Conservation (phyloP, 2,329 filamentous ascomycete species). For the Tolypocladium amazonense region DNA sequence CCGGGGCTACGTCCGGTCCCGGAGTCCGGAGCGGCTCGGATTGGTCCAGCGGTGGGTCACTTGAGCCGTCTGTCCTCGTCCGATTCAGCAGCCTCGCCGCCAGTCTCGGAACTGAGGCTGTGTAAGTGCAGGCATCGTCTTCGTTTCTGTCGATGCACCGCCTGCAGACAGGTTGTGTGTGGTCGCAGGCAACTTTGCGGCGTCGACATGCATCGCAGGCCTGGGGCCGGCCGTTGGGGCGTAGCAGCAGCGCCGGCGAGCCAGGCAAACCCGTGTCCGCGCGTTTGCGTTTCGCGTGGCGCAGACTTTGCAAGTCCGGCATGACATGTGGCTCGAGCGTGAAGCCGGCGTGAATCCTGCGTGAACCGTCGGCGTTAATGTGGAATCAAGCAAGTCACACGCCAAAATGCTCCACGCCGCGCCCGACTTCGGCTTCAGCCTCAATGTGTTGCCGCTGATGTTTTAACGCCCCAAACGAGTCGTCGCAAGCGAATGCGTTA, state of each 20-base stretch:
- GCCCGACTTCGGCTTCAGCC: neutral
- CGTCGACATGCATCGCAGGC: slow-evolving; percentile 6
- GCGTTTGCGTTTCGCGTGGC: neutral
- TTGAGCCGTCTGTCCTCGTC: neutral
- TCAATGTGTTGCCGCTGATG: neutral
- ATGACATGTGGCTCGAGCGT: neutral
- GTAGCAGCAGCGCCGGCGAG: neutral
- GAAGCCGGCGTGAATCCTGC: neutral
- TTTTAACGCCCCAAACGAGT: neutral
- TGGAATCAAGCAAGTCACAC: neutral
- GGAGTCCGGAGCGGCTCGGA: neutral
- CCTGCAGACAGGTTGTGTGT: slow-evolving; percentile 21
- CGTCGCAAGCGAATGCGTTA: neutral
- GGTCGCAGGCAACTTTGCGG: slow-evolving; percentile 21
- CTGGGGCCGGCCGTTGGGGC: neutral
- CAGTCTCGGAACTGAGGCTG: neutral
- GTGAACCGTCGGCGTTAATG: neutral
- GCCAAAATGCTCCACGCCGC: neutral
- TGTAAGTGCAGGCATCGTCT: neutral
- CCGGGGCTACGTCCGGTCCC: no score
- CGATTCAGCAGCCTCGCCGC: neutral
- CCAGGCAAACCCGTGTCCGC: neutral
- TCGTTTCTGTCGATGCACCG: slow-evolving; percentile 14
- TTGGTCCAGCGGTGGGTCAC: neutral
- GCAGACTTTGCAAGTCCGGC: neutral